Base-by-base conservation (phyloP, 129 eudicot genomes). In the Glebionis coronaria region DNA sequence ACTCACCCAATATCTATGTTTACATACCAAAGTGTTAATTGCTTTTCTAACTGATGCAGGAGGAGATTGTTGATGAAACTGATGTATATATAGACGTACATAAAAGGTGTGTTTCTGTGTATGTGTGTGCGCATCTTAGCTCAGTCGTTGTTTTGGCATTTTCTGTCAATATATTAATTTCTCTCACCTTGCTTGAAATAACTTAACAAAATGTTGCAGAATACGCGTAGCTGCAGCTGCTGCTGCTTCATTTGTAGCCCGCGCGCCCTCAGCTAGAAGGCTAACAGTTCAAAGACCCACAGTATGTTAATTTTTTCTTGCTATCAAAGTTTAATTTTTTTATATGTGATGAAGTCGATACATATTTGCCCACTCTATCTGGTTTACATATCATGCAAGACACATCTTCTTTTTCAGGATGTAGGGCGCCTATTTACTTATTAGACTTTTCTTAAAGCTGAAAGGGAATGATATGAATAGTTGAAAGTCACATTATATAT, bases 21-120 rank as follows among this genome's bases (percentile, higher is more conserved):
- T 67, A 46, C 46, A 4, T 49, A 47, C 71, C 47, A 21, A 49
- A 10, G 45, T 68, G 56, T 45, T 74, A 47, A 74, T 47, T 67
- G 31, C 21, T 51, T 74, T 69, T 42, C 23, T 44, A 11, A 8
- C 49, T 20, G 16, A 14, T 82, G 81, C 84, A 93, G 99, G 99
- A 93, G 87, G 99, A 93, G 72, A 93, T 93, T 75, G 99, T 93
- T 1, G 99, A 93, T 49, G 99, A 93, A 79, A 93, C 99, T 5
- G 99, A 93, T 70, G 99, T 81, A 10, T 89, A 87, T 76, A 47
- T 93, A 18, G 99, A 93, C 71, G 99, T 93, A 38, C 99, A 93
- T 84, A 93, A 87, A 83, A 93, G 99, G 99, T 93, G 44, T 45
- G 50, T 74, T 16, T 63, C 44, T 13, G 20, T n/a, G 49, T 40